phyloP scores from a whole-genome alignment of 2,329 filamentous ascomycete species.

The Tolypocladium nubicola region DNA sequence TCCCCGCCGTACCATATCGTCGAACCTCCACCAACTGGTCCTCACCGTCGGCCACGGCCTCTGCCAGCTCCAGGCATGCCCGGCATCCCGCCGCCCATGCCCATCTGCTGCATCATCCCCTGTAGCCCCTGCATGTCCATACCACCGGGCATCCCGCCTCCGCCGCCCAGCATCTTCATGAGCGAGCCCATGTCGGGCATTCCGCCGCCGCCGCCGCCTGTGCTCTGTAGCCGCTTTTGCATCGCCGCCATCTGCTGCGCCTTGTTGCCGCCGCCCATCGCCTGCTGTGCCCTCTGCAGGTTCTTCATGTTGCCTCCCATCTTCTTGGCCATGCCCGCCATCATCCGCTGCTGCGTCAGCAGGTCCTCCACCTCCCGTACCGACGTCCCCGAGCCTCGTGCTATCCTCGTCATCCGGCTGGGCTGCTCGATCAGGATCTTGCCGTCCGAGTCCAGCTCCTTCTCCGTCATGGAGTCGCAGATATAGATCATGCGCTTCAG shows the following conservation, averaged over 20 bases:
- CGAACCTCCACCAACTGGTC: too few relatives aligned
- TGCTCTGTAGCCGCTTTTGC: constrained; percentile 89
- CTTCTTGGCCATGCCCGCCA: constrained; percentile 98
- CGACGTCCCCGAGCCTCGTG: constrained; percentile 78
- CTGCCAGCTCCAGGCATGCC: constrained; percentile 14
- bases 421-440: constrained; percentile 91
- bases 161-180: constrained; percentile 81
- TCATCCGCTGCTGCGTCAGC: constrained; percentile 96
- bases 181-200: constrained; percentile 79
- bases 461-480: constrained; percentile 94
- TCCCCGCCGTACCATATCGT: neutral
- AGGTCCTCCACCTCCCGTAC: constrained; percentile 92
- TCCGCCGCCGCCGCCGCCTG: constrained; percentile 65
- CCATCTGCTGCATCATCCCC: constrained; percentile 68
- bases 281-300: constrained; percentile 86
- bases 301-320: constrained; percentile 98
- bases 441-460: constrained; percentile 90
- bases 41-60: neutral
- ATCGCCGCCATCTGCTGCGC: constrained; percentile 90
- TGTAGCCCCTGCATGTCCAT: constrained; percentile 52
- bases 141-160: constrained; percentile 55
- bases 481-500: constrained; percentile 98
- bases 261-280: constrained; percentile 85
- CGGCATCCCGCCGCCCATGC: constrained; percentile 40
- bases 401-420: constrained; percentile 83